Evolutionary conservation across 2,329 filamentous ascomycete genomes (phyloP).

Genomic region (Hymenoscyphus fructigenus): DNA sequence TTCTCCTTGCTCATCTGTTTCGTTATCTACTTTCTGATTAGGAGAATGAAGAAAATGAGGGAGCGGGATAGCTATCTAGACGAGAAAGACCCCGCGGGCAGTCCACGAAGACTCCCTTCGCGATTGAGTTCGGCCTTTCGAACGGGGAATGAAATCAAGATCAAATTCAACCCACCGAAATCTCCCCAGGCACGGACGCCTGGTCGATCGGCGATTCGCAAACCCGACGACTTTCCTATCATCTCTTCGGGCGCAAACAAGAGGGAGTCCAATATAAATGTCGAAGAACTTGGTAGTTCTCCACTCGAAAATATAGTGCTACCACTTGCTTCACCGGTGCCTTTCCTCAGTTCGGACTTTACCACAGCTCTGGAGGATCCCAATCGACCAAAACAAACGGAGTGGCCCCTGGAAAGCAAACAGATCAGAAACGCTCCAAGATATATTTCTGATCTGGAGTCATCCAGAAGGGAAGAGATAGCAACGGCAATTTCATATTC

Average conservation of each 20-base stretch:
- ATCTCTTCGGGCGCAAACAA: neutral
- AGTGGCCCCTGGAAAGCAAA: neutral
- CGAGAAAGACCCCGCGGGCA: slow-evolving; percentile 15
- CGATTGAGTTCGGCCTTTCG: slow-evolving; percentile 18
- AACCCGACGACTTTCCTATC: neutral
- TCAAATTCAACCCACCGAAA: slow-evolving; percentile 23
- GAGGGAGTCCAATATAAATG: neutral
- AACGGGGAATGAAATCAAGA: slow-evolving; percentile 19
- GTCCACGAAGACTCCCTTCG: slow-evolving; percentile 17
- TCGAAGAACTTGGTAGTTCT: neutral
- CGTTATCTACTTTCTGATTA: slow-evolving; percentile 14
- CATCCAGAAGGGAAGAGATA: neutral
- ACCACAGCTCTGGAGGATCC: neutral
- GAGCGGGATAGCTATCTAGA: slow-evolving; percentile 19
- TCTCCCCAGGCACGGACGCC: slow-evolving; percentile 13
- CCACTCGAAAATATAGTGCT: neutral
- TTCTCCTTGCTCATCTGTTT: slow-evolving; percentile 9
- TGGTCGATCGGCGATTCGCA: neutral
- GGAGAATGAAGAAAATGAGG: slow-evolving; percentile 15
- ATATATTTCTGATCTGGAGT: neutral
- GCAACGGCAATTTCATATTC: neutral
- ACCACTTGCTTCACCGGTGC: neutral
- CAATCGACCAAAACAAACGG: neutral
- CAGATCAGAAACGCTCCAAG: neutral
- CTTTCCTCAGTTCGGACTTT: neutral